Evolutionary conservation across 1,284 basidiomycete species (phyloP).

Genomic region (Rhodotorula sp.): DNA sequence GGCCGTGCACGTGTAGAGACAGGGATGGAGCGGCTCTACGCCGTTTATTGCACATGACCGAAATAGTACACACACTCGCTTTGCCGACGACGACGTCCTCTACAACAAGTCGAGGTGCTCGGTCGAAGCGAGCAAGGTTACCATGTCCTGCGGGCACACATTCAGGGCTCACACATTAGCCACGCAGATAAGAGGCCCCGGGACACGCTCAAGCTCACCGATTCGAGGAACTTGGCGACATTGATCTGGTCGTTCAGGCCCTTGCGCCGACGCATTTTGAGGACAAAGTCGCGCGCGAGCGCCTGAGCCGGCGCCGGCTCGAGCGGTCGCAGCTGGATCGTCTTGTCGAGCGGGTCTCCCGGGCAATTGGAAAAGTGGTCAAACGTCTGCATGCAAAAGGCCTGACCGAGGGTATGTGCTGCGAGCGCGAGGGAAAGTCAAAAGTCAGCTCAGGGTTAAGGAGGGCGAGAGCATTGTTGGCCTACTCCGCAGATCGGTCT

Average conservation of each 20-base stretch:
- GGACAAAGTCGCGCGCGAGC: constrained; percentile 70
- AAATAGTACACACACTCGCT: neutral
- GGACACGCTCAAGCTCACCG: no score
- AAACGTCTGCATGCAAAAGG: constrained; percentile 92
- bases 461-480: neutral
- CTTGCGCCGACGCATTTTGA: constrained; percentile 95
- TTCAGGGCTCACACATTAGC: neutral
- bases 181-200: neutral
- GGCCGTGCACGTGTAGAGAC: neutral
- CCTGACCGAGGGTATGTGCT: constrained; percentile 91
- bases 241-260: constrained; percentile 54
- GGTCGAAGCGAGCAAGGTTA: neutral
- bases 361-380: constrained; percentile 99
- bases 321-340: constrained; percentile 88
- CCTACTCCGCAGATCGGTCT: constrained; percentile 82
- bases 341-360: constrained; percentile 92
- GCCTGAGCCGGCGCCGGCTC: constrained; percentile 94
- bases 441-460: neutral
- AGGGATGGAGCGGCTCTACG: neutral
- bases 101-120: constrained; percentile 3
- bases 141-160: neutral
- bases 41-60: neutral
- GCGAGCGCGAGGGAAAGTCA: neutral
- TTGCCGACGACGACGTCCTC: neutral
- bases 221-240: constrained; percentile 32